Conservation (phyloP, 140 eudicot species). For the Senecio squalidus region DNA sequence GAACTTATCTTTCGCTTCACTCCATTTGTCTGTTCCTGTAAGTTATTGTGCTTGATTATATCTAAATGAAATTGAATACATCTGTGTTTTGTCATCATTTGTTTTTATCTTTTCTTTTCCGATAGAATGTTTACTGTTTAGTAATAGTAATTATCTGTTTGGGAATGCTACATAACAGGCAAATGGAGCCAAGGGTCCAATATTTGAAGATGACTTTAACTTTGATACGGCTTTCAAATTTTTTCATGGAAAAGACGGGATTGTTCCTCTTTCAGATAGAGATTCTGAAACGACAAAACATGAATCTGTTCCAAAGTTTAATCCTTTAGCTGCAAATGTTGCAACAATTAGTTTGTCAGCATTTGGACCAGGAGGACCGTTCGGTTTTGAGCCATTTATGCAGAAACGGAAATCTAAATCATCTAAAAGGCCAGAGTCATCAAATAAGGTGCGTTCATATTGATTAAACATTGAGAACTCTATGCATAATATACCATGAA, state of each 20-base stretch:
- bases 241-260: constrained; percentile 73
- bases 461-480: background rate
- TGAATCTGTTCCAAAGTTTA: constrained; percentile 40
- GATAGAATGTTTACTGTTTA: background rate
- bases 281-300: constrained; percentile 21
- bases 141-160: too few species aligned
- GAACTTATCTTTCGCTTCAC: constrained; percentile 45
- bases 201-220: constrained; percentile 69
- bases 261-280: constrained; percentile 46
- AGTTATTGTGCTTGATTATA: background rate
- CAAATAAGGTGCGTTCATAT: constrained; percentile 21
- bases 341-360: constrained; percentile 63
- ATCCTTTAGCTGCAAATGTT: constrained; percentile 62
- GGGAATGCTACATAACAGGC: constrained; percentile 33
- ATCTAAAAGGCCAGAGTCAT: constrained; percentile 35
- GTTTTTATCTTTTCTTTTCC: background rate
- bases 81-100: too few species aligned
- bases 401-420: constrained; percentile 40
- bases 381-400: constrained; percentile 47
- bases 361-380: constrained; percentile 80
- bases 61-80: too few species aligned
- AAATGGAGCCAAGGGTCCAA: constrained; percentile 63
- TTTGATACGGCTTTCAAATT: constrained; percentile 58
- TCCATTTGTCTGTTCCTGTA: constrained; percentile 14
- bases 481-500: background rate